Conservation (phyloP, 2,329 filamentous ascomycete species). For the Chalaropsis ovoidea region DNA sequence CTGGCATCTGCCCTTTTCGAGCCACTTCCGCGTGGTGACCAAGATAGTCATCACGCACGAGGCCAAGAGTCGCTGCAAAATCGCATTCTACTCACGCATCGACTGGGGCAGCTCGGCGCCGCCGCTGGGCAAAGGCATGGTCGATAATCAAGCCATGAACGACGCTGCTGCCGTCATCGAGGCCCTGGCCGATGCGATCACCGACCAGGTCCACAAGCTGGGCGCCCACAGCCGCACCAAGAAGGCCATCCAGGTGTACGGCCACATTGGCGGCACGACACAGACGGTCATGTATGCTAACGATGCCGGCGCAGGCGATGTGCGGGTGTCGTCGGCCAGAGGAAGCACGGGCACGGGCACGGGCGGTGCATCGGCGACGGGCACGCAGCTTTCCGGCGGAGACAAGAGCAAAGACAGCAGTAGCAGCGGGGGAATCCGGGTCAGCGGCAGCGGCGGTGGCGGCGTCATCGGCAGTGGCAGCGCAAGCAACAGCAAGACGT, state of each 20-base stretch:
- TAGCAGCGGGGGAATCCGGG: background rate
- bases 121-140: conserved; percentile 48
- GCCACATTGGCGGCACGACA: conserved; percentile 59
- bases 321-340: background rate
- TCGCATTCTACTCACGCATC: conserved; percentile 79
- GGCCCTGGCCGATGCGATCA: conserved; percentile 63
- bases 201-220: conserved; percentile 65
- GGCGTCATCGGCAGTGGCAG: conserved; percentile 20
- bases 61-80: conserved; percentile 82
- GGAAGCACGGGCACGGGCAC: background rate
- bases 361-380: background rate
- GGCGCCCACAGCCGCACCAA: conserved; percentile 65
- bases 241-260: conserved; percentile 70
- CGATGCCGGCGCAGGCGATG: conserved; percentile 34
- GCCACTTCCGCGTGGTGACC: conserved; percentile 69
- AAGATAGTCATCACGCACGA: conserved; percentile 92
- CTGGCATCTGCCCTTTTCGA: conserved; percentile 78
- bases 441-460: background rate
- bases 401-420: background rate
- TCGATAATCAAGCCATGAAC: conserved; percentile 62
- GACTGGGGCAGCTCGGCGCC: conserved; percentile 64
- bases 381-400: background rate
- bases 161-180: conserved; percentile 64
- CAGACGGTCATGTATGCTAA: conserved; percentile 50
- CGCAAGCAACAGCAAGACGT: conserved; percentile 41